These are phyloP conservation scores for Aspergillus neotritici DNA, from an alignment of 2,329 filamentous ascomycete species.

Conservation along the genomic window DNA sequence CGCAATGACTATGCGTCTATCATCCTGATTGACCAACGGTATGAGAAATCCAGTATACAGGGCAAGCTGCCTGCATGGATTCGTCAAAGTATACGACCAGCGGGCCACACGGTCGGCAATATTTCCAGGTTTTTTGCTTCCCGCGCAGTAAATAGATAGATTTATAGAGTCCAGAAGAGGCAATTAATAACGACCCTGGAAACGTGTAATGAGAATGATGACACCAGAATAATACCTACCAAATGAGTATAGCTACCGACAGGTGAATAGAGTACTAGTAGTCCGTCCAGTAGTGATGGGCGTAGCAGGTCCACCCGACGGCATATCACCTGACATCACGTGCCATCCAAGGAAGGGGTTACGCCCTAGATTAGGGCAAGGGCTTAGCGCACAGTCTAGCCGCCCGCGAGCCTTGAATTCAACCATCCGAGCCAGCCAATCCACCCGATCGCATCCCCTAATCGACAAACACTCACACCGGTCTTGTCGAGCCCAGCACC, in stretches of 20 bases:
- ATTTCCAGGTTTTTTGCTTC: slow-evolving; percentile 31
- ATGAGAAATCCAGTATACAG: slow-evolving; percentile 65
- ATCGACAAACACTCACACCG: slow-evolving; percentile 34
- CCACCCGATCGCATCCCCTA: slow-evolving; percentile 27
- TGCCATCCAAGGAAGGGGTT: slow-evolving; percentile 16
- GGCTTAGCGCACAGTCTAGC: slow-evolving; percentile 36
- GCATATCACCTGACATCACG: slow-evolving; percentile 4
- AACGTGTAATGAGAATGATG: too few species aligned
- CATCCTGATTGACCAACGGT: slow-evolving; percentile 74
- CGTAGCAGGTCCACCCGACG: too few species aligned
- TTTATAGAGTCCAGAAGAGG: background rate
- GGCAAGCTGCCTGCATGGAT: slow-evolving; percentile 89
- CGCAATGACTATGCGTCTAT: slow-evolving; percentile 85
- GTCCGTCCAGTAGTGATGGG: too few species aligned
- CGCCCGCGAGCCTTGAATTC: slow-evolving; percentile 29
- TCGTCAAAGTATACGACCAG: slow-evolving; percentile 54
- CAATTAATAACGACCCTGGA: background rate
- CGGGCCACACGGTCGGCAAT: slow-evolving; percentile 22
- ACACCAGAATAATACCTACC: too few species aligned
- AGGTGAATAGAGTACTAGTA: too few species aligned
- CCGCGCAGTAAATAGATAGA: background rate
- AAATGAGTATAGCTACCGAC: too few species aligned
- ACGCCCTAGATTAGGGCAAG: slow-evolving; percentile 32
- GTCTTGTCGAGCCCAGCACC: slow-evolving; percentile 38
- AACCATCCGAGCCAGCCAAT: slow-evolving; percentile 30